Percentiles rank a stretch among this genome's conserved stretches.
These are phyloP conservation scores for Nannizziopsis barbatae DNA, from an alignment of 2,329 filamentous ascomycete species.

Conservation along the genomic window DNA sequence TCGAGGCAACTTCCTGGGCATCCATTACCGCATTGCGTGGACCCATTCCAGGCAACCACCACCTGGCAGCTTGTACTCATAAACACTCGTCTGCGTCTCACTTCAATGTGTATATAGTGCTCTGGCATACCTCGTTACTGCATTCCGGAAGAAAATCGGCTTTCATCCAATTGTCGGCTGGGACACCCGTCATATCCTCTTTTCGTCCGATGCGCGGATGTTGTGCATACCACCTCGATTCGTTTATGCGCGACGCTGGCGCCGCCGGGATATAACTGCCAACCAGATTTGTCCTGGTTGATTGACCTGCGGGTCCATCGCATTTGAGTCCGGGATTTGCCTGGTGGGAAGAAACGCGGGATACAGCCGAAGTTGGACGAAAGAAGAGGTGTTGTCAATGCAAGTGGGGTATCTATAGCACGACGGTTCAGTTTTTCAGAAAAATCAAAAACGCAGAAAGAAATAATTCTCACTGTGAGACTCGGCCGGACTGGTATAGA, in stretches of 20 bases:
- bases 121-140: no score
- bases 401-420: neutral
- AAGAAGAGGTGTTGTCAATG: neutral
- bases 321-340: no score
- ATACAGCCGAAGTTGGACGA: neutral
- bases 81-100: no score
- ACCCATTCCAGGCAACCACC: no score
- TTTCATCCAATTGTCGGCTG: no score
- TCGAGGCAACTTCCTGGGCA: no score
- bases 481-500: no score
- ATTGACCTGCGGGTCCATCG: neutral
- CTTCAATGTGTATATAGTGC: no score
- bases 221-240: conserved; percentile 18
- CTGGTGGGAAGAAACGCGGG: neutral
- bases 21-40: no score
- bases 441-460: neutral
- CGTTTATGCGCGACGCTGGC: conserved; percentile 20
- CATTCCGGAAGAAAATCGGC: no score
- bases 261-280: conserved; percentile 18
- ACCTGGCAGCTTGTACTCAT: no score
- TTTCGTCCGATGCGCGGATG: conserved; percentile 17
- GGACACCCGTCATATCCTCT: neutral
- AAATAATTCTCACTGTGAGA: no score
- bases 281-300: conserved; percentile 1
- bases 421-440: neutral